Evolutionary conservation across 2,329 filamentous ascomycete genomes (phyloP).

Genomic region (Hypoxylon rubiginosum): DNA sequence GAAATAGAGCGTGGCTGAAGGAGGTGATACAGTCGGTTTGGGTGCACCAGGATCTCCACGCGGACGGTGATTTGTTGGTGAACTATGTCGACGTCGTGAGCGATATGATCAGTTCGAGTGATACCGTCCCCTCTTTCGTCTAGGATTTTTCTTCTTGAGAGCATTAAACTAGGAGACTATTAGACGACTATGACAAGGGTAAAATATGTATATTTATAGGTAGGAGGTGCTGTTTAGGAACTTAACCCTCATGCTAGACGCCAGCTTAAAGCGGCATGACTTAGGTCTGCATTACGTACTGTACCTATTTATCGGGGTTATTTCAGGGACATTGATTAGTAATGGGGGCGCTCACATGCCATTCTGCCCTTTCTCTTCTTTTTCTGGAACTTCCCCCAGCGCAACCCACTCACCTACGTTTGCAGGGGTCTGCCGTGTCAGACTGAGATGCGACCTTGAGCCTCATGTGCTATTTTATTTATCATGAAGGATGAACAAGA

Average conservation of each 20-base stretch:
- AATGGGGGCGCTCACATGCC: conserved; percentile 1
- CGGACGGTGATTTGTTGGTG: conserved; percentile 49
- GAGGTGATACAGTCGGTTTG: conserved; percentile 50
- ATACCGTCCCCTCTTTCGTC: conserved; percentile 41
- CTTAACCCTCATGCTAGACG: too few relatives aligned
- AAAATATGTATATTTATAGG: too few relatives aligned
- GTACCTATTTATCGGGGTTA: not conserved
- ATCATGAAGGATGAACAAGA: not conserved
- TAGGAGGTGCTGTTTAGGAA: too few relatives aligned
- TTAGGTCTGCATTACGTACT: not conserved
- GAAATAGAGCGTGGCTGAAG: conserved; percentile 46
- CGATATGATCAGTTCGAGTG: conserved; percentile 43
- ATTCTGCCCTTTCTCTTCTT: not conserved
- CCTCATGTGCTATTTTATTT: conserved; percentile 1
- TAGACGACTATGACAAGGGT: too few relatives aligned
- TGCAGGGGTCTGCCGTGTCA: not conserved
- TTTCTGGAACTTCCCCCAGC: not conserved
- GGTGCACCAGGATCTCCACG: conserved; percentile 54
- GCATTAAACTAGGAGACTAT: too few relatives aligned
- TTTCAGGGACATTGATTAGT: not conserved
- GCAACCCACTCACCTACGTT: not conserved
- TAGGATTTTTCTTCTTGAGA: conserved; percentile 17
- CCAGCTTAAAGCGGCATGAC: not conserved
- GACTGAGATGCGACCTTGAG: conserved; percentile 1
- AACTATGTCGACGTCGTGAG: conserved; percentile 49